Base-by-base conservation (phyloP, 1,139 yeast species). In the Yamadazyma atmosphaerica region DNA sequence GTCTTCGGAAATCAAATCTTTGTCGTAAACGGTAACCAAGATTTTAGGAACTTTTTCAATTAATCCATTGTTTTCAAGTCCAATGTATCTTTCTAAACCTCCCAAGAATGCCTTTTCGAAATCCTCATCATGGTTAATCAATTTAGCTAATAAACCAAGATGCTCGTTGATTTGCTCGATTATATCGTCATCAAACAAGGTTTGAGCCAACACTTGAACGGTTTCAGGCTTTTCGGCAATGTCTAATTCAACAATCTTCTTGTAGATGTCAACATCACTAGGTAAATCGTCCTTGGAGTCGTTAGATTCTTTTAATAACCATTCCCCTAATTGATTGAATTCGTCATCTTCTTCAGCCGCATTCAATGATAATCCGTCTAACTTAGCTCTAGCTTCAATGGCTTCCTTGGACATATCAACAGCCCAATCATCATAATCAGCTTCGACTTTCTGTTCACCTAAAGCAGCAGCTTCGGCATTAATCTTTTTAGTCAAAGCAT, bases 341-440 rank as follows among this genome's bases (percentile, higher is more conserved):
- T 77, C 72, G 38, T 73, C 77, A 42, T 72, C 61, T 37, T 63
- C 63, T 39, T 63, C 67, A 33, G 65, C 13, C 25, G 39, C 44
- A 14, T 23, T 64, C 58, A 79, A 63, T 30, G 65, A 58, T 46
- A 79, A 54, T 33, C 79, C 83, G 64, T 89, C 95, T 49, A 90
- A 74, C 59, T 81, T 74, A 40, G 96, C 96, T 68, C 99, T 86
- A 32, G 87, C 89, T 58, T 86, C 85, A 52, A 94, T 88, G 39
- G 98, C 98, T 65, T 89, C 98, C 60, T 86, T 95, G 37, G 96
- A 86, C 81, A 92, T 86, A 62, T 92, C 99, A 37, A 90, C 97
- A 15, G 98, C 89, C 98, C 98, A 92, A 49, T 88, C 96, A 53
- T 87, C 97, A 58, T 89, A 96, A 47, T 81, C 80, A 36, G 77